Base-by-base conservation (phyloP, 192 early-diverging fungal species). In the Phycomyces blakesleeanus region DNA sequence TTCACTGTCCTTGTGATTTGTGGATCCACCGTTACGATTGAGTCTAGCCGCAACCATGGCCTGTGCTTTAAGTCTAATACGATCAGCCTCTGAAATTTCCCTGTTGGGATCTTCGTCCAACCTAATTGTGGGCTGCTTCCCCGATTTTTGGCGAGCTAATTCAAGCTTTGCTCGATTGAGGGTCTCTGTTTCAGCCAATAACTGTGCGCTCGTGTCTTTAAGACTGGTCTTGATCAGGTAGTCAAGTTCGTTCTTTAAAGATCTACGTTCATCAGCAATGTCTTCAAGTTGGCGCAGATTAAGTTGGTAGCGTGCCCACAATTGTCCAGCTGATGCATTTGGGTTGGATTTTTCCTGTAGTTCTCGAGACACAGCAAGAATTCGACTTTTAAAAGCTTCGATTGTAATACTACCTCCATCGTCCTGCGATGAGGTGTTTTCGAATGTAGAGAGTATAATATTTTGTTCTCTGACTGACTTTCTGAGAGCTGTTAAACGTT, bases 31-130 rank as follows among this genome's bases (percentile, higher is more conserved):
- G 10, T 40, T 69, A 34, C 60, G 60, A 21, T 67, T 62, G 8
- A 73, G 27, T 21, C 77, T 68, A 20, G 76, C 76, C 26, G 78
- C 75, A 15, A 81, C 67, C 79, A 84, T 84, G 21, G 78, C 65
- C 26, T 75, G 76, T 7, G 78, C 76, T 51, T 72, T 79, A 16
- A 76, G 70, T 22, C 74, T 70, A 53, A 79, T 81, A 37, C 67
- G 66, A 16, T 83, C 82, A 10, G 76, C 61, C 24, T 80, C 79
- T 1, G 82, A 73, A 38, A 78, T 62, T 29, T 60, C n/a, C 15
- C 12, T 39, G 7, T 16, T 41, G 6, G 12, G 22, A 37, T 21
- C n/a, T 14, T 40, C 2, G 20, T 38, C 16, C 1, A 29, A 39
- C 0, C 27, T 2, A 38, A 2, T 34, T 34, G 7, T 34, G 29